Conservation (phyloP, 75 land plant species). For the Azolla pinnata region DNA sequence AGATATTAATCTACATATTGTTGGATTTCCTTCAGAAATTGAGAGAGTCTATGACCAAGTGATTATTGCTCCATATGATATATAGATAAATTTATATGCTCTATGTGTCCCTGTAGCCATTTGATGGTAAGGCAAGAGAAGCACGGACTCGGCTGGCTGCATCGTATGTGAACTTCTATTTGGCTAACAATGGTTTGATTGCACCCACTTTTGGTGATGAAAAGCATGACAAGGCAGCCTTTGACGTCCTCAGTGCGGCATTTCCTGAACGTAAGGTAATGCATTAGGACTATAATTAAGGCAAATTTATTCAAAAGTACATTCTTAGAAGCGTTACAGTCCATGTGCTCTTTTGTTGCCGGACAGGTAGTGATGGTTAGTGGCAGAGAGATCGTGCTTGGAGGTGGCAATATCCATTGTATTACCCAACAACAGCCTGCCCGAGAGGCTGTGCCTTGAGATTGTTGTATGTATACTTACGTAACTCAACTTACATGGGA, state of each 20-base stretch:
- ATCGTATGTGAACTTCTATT: slow-evolving; percentile 85
- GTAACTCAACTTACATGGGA: no score
- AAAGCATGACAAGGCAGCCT: slow-evolving; percentile 58
- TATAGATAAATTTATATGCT: no score
- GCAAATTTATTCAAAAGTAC: no score
- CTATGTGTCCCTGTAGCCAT: no score
- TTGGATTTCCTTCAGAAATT: no score
- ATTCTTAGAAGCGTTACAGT: no score
- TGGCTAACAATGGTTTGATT: slow-evolving; percentile 76
- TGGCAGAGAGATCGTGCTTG: slow-evolving; percentile 64
- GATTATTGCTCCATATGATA: no score
- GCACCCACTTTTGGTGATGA: slow-evolving; percentile 82
- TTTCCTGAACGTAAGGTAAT: slow-evolving; percentile 72
- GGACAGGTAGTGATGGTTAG: slow-evolving; percentile 69
- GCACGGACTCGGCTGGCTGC: slow-evolving; percentile 78
- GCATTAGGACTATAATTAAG: background rate
- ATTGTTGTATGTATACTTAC: no score
- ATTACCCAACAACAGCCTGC: slow-evolving; percentile 85
- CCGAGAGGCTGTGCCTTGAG: background rate
- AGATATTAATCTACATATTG: no score
- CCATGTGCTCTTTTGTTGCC: no score
- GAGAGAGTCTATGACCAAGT: no score
- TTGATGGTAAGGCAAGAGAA: slow-evolving; percentile 46
- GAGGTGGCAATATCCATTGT: slow-evolving; percentile 85
- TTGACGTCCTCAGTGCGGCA: slow-evolving; percentile 39